phyloP scores from a whole-genome alignment of 148 eudicot species.

The Arbutus unedo region DNA sequence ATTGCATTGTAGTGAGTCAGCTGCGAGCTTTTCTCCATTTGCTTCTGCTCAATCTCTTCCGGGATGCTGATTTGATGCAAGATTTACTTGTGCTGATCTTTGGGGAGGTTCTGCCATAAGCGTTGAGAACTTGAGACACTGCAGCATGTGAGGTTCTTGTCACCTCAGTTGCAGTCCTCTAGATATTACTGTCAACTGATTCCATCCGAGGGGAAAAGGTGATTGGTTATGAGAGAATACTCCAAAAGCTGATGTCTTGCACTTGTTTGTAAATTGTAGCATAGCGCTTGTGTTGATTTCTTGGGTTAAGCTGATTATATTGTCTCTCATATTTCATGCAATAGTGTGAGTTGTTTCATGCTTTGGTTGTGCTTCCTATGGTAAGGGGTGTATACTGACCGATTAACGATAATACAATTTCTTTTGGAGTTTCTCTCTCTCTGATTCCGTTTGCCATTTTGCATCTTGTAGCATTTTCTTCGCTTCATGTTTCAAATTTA shows the following conservation, averaged over 20 bases:
- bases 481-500: too few relatives aligned
- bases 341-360: background rate
- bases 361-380: background rate
- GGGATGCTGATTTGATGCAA: conserved; percentile 24
- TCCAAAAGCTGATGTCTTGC: conserved; percentile 1
- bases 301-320: background rate
- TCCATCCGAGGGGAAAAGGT: background rate
- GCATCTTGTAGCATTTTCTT: too few relatives aligned
- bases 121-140: background rate
- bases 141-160: background rate
- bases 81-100: background rate
- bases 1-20: conserved; percentile 66
- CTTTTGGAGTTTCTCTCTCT: background rate
- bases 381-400: background rate
- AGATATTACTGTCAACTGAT: background rate
- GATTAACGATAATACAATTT: too few relatives aligned
- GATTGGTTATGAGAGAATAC: background rate
- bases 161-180: background rate
- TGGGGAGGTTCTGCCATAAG: background rate
- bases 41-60: conserved; percentile 78
- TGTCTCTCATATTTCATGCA: background rate
- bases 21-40: conserved; percentile 69
- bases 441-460: background rate
- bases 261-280: conserved; percentile 25
- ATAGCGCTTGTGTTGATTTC: conserved; percentile 10